Percentiles rank a stretch among this genome's conserved stretches.
Conservation (phyloP, 768 basidiomycete genomes). For the Rhizopogon rudus region DNA sequence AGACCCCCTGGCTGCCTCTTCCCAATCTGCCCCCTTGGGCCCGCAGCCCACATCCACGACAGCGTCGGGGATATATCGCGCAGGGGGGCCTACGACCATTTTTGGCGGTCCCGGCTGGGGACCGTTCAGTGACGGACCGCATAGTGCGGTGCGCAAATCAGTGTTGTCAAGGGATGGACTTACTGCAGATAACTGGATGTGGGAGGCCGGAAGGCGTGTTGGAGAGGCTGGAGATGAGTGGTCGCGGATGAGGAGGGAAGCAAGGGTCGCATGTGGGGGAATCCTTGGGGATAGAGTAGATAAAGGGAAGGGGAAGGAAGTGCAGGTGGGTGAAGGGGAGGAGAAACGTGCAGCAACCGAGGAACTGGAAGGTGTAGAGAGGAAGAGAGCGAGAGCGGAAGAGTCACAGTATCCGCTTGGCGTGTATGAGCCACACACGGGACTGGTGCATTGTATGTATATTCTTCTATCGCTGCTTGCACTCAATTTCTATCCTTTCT, state of each 20-base stretch:
- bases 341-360: slow-evolving; percentile 19
- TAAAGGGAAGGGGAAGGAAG: slow-evolving; percentile 27
- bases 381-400: slow-evolving; percentile 24
- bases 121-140: slow-evolving; percentile 83
- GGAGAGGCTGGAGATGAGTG: slow-evolving; percentile 61
- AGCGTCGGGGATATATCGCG: slow-evolving; percentile 68
- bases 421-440: slow-evolving; percentile 80
- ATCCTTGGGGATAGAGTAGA: slow-evolving; percentile 29
- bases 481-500: slow-evolving; percentile 1
- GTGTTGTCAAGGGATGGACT: slow-evolving; percentile 76
- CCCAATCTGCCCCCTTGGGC: slow-evolving; percentile 36
- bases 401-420: slow-evolving; percentile 47
- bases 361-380: slow-evolving; percentile 18
- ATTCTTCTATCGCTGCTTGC: neutral
- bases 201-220: slow-evolving; percentile 63
- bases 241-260: slow-evolving; percentile 51
- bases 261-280: slow-evolving; percentile 48
- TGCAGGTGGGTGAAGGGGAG: slow-evolving; percentile 24
- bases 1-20: slow-evolving; percentile 56
- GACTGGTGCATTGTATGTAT: slow-evolving; percentile 65
- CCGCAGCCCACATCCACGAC: slow-evolving; percentile 18
- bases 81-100: slow-evolving; percentile 89
- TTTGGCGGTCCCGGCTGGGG: slow-evolving; percentile 84
- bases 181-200: slow-evolving; percentile 92
- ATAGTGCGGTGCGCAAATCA: slow-evolving; percentile 81